Conservation (phyloP, 2,329 filamentous ascomycete genomes). For the Phaeoacremonium minimum region DNA sequence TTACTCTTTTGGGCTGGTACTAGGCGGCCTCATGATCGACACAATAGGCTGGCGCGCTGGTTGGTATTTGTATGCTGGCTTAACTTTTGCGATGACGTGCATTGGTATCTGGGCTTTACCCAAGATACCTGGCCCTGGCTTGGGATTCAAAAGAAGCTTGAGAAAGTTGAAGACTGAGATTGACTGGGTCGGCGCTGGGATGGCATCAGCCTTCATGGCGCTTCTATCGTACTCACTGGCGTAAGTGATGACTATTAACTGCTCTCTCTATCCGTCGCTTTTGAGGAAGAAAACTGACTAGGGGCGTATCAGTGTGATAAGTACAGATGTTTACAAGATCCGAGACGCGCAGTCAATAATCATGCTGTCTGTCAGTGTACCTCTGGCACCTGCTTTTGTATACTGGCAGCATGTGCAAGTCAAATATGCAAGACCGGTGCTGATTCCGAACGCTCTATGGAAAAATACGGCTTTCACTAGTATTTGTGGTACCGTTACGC, state of each 20-base stretch:
- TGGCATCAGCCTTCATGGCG: constrained; percentile 40
- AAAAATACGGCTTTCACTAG: constrained; percentile 49
- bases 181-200: constrained; percentile 48
- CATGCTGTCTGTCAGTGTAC: constrained; percentile 36
- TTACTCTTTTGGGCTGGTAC: constrained; percentile 44
- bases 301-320: constrained; percentile 29
- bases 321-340: constrained; percentile 33
- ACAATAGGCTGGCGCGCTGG: constrained; percentile 41
- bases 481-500: constrained; percentile 45
- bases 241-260: constrained; percentile 23
- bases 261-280: neutral
- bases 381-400: constrained; percentile 43
- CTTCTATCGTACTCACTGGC: constrained; percentile 50
- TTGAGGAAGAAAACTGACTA: too few species aligned
- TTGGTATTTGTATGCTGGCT: constrained; percentile 33
- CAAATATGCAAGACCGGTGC: constrained; percentile 37
- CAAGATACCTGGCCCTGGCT: constrained; percentile 8
- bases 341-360: constrained; percentile 36
- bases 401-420: constrained; percentile 49
- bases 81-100: constrained; percentile 28
- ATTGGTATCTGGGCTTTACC: constrained; percentile 31
- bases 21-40: constrained; percentile 43
- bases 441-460: constrained; percentile 62
- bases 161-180: constrained; percentile 32
- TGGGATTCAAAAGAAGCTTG: constrained; percentile 20